Evolutionary conservation across 1,139 yeast species (phyloP), one percentile per base, ranked within the genome.

Genomic region (Kluyveromyces sp.): DNA sequence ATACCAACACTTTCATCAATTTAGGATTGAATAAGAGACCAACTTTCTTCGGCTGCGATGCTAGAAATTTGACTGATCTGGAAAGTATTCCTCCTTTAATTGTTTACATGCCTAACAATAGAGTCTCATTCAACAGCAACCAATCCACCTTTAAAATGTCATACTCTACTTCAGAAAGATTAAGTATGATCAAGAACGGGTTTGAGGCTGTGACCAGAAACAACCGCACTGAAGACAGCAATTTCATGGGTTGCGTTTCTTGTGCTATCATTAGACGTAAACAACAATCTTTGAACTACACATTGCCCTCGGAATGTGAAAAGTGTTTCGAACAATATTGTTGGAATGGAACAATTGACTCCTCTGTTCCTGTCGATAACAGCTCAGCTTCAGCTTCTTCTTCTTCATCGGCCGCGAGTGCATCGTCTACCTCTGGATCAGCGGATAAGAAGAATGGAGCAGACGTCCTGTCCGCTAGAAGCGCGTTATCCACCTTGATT

Each of bases 221-320:
- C 19, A 71, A 76, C 8, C 67, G 65, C 41, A 47, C 49, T 1
- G 62, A 65, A 29, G 41, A 38, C 17, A 13, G 19, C 11, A 30
- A 38, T 6, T 80, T 67, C 58, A 63, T 73, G 8, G 62, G 66
- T 19, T 81, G 88, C 56, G 50, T 80, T 8, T 78, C 75, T 9
- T 81, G 88, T 63, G 75, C 83, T 1, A 60, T 78, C 16, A 51
- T 79, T 18, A 79, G 78, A 53, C 64, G 86, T 51, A 68, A 72
- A 31, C 73, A 73, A 49, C 85, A 79, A 48, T 61, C 75, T 40
- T 49, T 52, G 12, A 46, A 42, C 35, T 41, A 54, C 16, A 59
- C 41, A 3, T 20, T 31, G 12, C 41, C 41, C 7, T 12, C 45
- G 3, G 56, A 59, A 40, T 73, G 77, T 53, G 32, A 45, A 1